A percentile compares a stretch with the other conserved stretches of the same genome.
Evolutionary conservation across 148 eudicot genomes (phyloP).

Genomic region (Polygonum aviculare): DNA sequence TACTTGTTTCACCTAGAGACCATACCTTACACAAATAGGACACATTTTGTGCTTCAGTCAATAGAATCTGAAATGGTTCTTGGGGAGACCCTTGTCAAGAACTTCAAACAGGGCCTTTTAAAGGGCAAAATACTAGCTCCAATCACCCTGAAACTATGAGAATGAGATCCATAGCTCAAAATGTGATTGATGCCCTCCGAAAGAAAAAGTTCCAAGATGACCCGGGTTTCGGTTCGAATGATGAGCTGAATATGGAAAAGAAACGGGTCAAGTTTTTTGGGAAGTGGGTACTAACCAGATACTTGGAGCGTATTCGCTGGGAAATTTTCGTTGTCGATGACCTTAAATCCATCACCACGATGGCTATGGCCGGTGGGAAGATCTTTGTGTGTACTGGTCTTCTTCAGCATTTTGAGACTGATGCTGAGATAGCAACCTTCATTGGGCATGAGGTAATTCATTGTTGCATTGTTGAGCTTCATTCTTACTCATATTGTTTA

Average conservation of each 20-base stretch:
- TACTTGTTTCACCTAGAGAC: slow-evolving; percentile 11
- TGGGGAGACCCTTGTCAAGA: neutral
- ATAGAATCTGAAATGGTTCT: neutral
- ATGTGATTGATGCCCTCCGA: neutral
- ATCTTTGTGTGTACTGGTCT: slow-evolving; percentile 76
- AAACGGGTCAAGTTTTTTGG: slow-evolving; percentile 37
- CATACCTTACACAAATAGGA: slow-evolving; percentile 15
- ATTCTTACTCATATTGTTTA: neutral
- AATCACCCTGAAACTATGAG: neutral
- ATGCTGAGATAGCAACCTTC: slow-evolving; percentile 73
- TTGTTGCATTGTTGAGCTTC: neutral
- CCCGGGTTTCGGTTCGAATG: slow-evolving; percentile 27
- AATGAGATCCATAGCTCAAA: neutral
- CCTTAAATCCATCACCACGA: slow-evolving; percentile 50
- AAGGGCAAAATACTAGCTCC: neutral
- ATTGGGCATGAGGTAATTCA: slow-evolving; percentile 77
- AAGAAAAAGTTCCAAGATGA: neutral
- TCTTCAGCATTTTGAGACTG: slow-evolving; percentile 50
- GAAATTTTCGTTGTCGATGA: slow-evolving; percentile 68
- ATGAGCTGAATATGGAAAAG: slow-evolving; percentile 12
- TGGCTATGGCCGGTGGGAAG: slow-evolving; percentile 86
- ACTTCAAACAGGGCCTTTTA: neutral
- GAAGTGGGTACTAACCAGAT: slow-evolving; percentile 1
- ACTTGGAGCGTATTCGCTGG: slow-evolving; percentile 82
- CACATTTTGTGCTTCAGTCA: slow-evolving; percentile 7